Evolutionary conservation across 139 green algal genomes (phyloP).

Genomic region (Coelastrella sp.): DNA sequence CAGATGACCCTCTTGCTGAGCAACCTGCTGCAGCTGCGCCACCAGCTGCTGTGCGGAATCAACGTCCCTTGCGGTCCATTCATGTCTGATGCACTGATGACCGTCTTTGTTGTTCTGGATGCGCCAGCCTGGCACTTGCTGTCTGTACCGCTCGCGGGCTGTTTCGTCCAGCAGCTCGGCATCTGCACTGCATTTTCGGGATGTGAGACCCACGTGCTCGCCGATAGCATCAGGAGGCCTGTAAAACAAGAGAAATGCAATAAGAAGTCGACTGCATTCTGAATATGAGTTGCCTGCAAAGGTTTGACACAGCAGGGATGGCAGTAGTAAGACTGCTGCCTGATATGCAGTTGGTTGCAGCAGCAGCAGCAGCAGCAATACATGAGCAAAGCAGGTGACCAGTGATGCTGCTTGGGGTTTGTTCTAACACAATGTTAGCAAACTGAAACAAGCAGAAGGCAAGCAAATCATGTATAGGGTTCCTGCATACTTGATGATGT

Average conservation of each 20-base stretch:
- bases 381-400: neutral
- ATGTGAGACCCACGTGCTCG: slow-evolving; percentile 49
- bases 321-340: neutral
- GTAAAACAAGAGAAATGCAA: neutral
- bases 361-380: no score
- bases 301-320: neutral
- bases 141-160: slow-evolving; percentile 54
- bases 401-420: no score
- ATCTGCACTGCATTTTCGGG: slow-evolving; percentile 54
- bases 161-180: slow-evolving; percentile 54
- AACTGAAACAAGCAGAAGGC: no score
- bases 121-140: slow-evolving; percentile 58
- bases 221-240: slow-evolving; percentile 60
- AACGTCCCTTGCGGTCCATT: slow-evolving; percentile 75
- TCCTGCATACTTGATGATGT: slow-evolving; percentile 4
- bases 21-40: slow-evolving; percentile 62
- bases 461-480: no score
- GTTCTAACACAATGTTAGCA: no score
- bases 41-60: slow-evolving; percentile 42
- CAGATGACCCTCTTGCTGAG: slow-evolving; percentile 77
- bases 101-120: slow-evolving; percentile 7
- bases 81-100: slow-evolving; percentile 51
- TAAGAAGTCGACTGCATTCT: no score
- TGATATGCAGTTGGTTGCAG: neutral
- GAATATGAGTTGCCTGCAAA: no score